These are phyloP conservation scores for Mucor plumbeus DNA, from an alignment of 371 early-diverging fungal species.

Conservation along the genomic window DNA sequence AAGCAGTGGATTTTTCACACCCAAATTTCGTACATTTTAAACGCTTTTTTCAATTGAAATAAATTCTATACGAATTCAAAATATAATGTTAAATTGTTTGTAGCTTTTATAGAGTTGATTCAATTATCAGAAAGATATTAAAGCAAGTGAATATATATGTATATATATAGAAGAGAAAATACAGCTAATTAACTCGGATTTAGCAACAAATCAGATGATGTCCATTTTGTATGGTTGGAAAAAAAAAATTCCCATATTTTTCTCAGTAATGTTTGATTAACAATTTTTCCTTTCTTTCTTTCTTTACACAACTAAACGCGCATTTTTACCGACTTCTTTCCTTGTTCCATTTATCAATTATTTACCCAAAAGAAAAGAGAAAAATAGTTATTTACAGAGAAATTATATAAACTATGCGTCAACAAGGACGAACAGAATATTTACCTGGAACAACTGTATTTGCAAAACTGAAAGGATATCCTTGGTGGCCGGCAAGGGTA, in stretches of 20 bases:
- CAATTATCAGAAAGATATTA: neutral
- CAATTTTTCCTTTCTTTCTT: neutral
- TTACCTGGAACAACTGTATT: constrained; percentile 68
- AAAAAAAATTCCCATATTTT: constrained; percentile 11
- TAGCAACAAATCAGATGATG: constrained; percentile 6
- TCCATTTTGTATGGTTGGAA: neutral
- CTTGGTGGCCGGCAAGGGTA: constrained; percentile 84
- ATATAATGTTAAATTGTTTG: no score
- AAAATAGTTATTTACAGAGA: neutral
- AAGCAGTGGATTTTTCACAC: neutral
- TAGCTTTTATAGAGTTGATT: no score
- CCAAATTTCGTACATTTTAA: neutral
- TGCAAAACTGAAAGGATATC: constrained; percentile 77
- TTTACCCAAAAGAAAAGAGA: neutral
- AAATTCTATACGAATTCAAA: no score
- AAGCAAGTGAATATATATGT: neutral
- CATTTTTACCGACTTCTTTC: neutral
- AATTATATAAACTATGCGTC: constrained; percentile 17
- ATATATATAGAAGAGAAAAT: neutral
- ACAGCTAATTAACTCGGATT: neutral
- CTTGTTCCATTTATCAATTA: neutral
- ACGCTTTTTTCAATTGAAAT: no score
- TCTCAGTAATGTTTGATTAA: neutral
- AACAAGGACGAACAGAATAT: constrained; percentile 40
- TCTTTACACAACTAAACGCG: neutral